These are phyloP conservation scores for Thelephora terrestris DNA, from an alignment of 1,284 basidiomycete genomes.

Conservation along the genomic window DNA sequence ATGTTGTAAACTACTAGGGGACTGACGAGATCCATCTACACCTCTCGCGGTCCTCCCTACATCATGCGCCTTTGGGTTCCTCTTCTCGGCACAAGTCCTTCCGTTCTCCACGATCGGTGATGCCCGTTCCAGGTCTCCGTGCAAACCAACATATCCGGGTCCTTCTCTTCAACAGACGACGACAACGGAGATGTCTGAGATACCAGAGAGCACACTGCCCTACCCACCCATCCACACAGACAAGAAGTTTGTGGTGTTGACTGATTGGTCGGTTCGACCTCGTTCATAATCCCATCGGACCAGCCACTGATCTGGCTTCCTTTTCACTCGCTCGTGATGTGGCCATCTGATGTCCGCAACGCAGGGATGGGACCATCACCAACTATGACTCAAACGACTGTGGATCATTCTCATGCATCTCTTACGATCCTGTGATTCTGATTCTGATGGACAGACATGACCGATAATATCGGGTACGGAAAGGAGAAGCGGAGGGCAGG, in stretches of 20 bases:
- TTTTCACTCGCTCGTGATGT: neutral
- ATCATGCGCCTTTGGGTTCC: too few relatives aligned
- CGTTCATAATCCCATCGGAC: neutral
- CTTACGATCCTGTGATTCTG: constrained; percentile 1
- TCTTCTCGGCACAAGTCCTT: too few relatives aligned
- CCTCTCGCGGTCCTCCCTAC: too few relatives aligned
- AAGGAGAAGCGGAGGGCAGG: constrained; percentile 54
- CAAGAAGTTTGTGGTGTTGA: constrained; percentile 79
- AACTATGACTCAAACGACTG: constrained; percentile 87
- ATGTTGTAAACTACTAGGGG: too few relatives aligned
- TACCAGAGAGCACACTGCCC: constrained; percentile 57
- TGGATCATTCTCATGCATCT: constrained; percentile 26
- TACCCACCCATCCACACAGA: constrained; percentile 72
- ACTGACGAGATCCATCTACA: too few relatives aligned
- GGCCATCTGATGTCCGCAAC: constrained; percentile 1
- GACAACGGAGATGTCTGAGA: neutral
- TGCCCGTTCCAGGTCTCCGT: too few relatives aligned
- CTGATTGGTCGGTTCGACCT: constrained; percentile 68
- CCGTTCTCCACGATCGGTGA: too few relatives aligned
- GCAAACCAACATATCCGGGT: too few relatives aligned
- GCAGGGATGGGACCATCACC: constrained; percentile 89
- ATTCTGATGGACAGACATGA: constrained; percentile 44
- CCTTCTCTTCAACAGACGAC: neutral
- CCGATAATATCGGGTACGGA: constrained; percentile 70
- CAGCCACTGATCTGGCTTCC: neutral